These are phyloP conservation scores for Exserohilum rostratum DNA, from an alignment of 2,329 filamentous ascomycete species.

Conservation along the genomic window DNA sequence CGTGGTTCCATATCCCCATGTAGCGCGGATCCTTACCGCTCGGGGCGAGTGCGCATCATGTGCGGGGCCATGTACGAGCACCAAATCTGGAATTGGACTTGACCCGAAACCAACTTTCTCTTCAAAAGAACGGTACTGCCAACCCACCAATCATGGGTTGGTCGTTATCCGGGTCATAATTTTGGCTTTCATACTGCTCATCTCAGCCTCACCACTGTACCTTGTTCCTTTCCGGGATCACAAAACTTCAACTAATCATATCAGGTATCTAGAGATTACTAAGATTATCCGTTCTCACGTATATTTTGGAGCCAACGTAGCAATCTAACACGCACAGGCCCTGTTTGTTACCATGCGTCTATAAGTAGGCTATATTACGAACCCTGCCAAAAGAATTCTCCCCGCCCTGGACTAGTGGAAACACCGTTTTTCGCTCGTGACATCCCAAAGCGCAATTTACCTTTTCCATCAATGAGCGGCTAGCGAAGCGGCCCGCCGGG, in stretches of 20 bases:
- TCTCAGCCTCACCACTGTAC: too few species aligned
- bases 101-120: conserved; percentile 8
- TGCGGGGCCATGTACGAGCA: conserved; percentile 10
- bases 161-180: conserved; percentile 16
- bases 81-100: conserved; percentile 16
- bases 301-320: too few species aligned
- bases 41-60: neutral
- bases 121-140: conserved; percentile 13
- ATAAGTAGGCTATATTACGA: too few species aligned
- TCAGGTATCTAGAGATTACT: too few species aligned
- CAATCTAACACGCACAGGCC: too few species aligned
- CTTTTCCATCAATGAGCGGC: conserved; percentile 17
- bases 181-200: too few species aligned
- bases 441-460: neutral
- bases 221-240: too few species aligned
- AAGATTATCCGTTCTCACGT: too few species aligned
- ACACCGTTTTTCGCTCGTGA: conserved; percentile 16
- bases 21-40: neutral
- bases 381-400: too few species aligned
- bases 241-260: too few species aligned
- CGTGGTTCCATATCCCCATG: neutral
- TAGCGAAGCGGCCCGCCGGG: neutral
- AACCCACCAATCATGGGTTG: conserved; percentile 23
- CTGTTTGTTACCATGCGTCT: too few species aligned
- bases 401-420: conserved; percentile 8